phyloP scores from a whole-genome alignment of 1,139 yeast genomes.

The Debaryomyces sp. region DNA sequence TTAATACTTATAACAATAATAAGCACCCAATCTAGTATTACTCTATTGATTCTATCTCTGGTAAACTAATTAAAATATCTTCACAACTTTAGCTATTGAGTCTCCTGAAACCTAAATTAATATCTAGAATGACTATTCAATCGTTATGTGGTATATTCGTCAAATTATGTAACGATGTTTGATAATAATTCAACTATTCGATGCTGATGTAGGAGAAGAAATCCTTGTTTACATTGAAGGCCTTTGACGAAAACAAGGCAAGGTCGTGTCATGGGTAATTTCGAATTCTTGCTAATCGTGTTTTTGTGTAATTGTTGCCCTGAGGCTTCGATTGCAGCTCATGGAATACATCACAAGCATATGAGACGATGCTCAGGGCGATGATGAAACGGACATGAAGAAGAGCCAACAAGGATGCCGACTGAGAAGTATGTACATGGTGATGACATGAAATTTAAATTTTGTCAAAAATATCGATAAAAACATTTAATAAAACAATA shows the following conservation, averaged over 20 bases:
- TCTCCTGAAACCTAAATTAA: not conserved
- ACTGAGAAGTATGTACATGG: not conserved
- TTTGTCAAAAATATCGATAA: not conserved
- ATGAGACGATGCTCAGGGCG: not conserved
- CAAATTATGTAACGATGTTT: not conserved
- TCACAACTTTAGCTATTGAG: not conserved
- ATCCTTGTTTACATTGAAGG: conserved; percentile 3
- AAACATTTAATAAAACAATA: conserved; percentile 7
- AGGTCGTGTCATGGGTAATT: not conserved
- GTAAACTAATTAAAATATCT: not conserved
- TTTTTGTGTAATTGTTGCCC: conserved; percentile 1
- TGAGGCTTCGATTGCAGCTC: conserved; percentile 3
- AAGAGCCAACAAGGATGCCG: not conserved
- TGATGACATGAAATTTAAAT: not conserved
- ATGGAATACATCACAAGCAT: not conserved
- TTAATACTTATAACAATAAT: not conserved
- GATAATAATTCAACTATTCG: not conserved
- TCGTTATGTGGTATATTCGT: not conserved
- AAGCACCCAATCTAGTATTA: not conserved
- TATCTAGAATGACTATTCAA: not conserved
- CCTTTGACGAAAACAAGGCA: conserved; percentile 1
- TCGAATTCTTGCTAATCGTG: conserved; percentile 1
- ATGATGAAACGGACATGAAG: not conserved
- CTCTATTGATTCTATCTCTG: not conserved
- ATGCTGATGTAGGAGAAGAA: not conserved